Evolutionary conservation across 75 land plant species (phyloP), one percentile per base, ranked within the genome.

Genomic region (Pinus albicaulis): DNA sequence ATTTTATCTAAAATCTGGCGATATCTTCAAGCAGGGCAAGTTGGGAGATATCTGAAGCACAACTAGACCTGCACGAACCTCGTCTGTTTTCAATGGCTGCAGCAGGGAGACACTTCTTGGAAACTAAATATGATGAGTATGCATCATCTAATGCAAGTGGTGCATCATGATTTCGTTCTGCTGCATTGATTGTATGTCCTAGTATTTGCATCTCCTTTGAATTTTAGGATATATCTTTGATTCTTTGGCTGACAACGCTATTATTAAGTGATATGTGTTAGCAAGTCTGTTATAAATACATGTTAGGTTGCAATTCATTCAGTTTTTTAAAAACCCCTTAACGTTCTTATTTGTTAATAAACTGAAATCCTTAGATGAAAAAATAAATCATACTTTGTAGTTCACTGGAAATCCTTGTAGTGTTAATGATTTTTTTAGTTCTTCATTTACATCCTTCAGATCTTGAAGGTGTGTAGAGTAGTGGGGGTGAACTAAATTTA

Each of bases 41-140:
- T 31, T 94, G 95, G 95, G 89, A 88, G 38, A 86, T 92, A n/a
- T 73, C 89, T 11, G 71, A 68, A 68, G 52, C 71, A 68, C 78
- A 90, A 55, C 65, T 82, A 41, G 83, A 89, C 72, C 53, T 86
- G 3, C 80, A 74, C 55, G 89, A 87, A 82, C 86, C 93, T 28
- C 90, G 85, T 12, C 55, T 89, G 7, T 83, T 95, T 31, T 81
- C 95, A 22, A 84, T 91, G 89, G 89, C 90, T 69, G 88, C 96
- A 63, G 87, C 92, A 11, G 87, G 91, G 41, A 85, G 87, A 4
- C 72, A 75, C 72, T 78, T 78, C 58, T 28, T 84, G 14, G 88
- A 85, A 34, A 56, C 83, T 23, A 88, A 85, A 22, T 85, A 90
- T 74, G 89, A 90, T 76, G 89, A 90, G 16, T 85, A 80, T 73